phyloP scores from a whole-genome alignment of 192 early-diverging fungal species.

The Backusella tarrabulga region DNA sequence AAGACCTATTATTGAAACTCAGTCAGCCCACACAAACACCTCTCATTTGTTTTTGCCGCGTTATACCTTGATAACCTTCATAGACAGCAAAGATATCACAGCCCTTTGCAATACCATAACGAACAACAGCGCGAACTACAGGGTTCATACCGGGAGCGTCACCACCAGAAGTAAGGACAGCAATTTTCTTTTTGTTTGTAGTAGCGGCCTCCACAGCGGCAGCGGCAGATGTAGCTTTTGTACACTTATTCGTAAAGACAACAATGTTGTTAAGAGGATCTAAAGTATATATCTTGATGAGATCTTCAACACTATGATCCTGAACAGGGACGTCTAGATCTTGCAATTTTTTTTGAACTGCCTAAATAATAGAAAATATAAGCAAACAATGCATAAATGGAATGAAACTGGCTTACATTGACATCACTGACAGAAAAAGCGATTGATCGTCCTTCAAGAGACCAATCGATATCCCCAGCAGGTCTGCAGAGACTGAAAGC shows the following conservation, averaged over 20 bases:
- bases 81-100: constrained; percentile 89
- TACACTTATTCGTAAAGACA: constrained; percentile 56
- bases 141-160: constrained; percentile 98
- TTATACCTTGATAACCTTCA: constrained; percentile 91
- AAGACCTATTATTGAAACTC: constrained; percentile 55
- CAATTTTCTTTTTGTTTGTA: constrained; percentile 70
- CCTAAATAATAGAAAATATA: constrained; percentile 15
- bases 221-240: not conserved
- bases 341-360: constrained; percentile 34
- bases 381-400: not conserved
- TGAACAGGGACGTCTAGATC: constrained; percentile 41
- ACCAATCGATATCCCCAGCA: constrained; percentile 11
- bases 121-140: constrained; percentile 88
- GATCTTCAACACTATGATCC: not conserved
- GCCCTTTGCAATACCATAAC: constrained; percentile 80
- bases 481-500: not conserved
- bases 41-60: not conserved
- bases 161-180: constrained; percentile 91
- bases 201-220: constrained; percentile 9
- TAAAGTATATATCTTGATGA: constrained; percentile 46
- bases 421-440: constrained; percentile 8
- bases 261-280: constrained; percentile 86
- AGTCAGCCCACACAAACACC: not conserved
- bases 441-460: constrained; percentile 9
- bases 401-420: not conserved